phyloP scores from a whole-genome alignment of 2,329 filamentous ascomycete species.

The Ceratocystis harringtonii region DNA sequence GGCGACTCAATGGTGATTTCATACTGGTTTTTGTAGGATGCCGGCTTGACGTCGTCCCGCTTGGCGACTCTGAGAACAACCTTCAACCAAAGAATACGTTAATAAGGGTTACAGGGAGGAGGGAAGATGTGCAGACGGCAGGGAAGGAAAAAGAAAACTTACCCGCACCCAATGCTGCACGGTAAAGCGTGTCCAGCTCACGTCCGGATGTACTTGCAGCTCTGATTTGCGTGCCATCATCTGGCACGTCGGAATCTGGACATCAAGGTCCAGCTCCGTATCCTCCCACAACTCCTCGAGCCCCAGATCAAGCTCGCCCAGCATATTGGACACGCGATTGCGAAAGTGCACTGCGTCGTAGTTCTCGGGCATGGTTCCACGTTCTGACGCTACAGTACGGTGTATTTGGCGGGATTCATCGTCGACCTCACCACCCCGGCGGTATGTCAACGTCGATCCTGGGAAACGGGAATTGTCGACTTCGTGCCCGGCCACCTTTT shows the following conservation, averaged over 20 bases:
- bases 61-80: slow-evolving; percentile 88
- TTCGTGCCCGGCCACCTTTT: slow-evolving; percentile 71
- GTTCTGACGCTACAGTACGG: slow-evolving; percentile 37
- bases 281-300: slow-evolving; percentile 63
- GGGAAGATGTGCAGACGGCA: not conserved
- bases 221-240: slow-evolving; percentile 61
- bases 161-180: slow-evolving; percentile 97
- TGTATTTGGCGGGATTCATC: slow-evolving; percentile 32
- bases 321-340: slow-evolving; percentile 45
- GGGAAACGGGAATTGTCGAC: slow-evolving; percentile 50
- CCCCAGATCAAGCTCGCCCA: slow-evolving; percentile 62
- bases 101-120: not conserved
- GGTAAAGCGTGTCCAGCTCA: slow-evolving; percentile 84
- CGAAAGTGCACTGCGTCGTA: slow-evolving; percentile 8
- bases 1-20: slow-evolving; percentile 95
- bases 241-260: slow-evolving; percentile 78
- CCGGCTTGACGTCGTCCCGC: slow-evolving; percentile 60
- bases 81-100: slow-evolving; percentile 29
- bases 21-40: slow-evolving; percentile 63
- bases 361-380: slow-evolving; percentile 27
- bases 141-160: slow-evolving; percentile 20
- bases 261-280: slow-evolving; percentile 88
- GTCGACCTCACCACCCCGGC: slow-evolving; percentile 55
- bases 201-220: slow-evolving; percentile 65
- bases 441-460: slow-evolving; percentile 3